Evolutionary conservation across 2,329 filamentous ascomycete genomes (phyloP).

Genomic region (Dryadomyces quercivorus): DNA sequence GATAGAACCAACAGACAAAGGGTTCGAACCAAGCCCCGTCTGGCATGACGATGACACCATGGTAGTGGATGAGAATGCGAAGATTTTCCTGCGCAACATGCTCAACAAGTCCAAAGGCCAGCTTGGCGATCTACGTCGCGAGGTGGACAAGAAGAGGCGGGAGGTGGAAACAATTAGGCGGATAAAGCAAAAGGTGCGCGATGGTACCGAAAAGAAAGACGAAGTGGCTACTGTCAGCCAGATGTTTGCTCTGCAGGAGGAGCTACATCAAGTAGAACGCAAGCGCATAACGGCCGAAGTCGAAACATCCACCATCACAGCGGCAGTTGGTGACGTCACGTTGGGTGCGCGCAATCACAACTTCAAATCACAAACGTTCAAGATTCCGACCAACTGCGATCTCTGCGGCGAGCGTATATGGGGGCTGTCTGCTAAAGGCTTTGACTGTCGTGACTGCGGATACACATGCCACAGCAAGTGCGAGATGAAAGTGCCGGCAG

Average conservation of each 20-base stretch:
- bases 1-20: conserved; percentile 73
- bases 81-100: conserved; percentile 83
- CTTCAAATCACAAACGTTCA: conserved; percentile 98
- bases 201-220: conserved; percentile 78
- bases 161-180: conserved; percentile 72
- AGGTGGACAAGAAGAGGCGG: conserved; percentile 73
- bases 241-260: conserved; percentile 76
- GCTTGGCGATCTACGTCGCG: conserved; percentile 64
- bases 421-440: conserved; percentile 92
- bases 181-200: conserved; percentile 62
- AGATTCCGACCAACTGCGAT: conserved; percentile 97
- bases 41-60: conserved; percentile 92
- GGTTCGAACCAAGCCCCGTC: conserved; percentile 87
- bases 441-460: conserved; percentile 90
- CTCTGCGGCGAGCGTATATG: conserved; percentile 93
- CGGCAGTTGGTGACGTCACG: conserved; percentile 82
- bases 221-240: conserved; percentile 74
- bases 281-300: conserved; percentile 81
- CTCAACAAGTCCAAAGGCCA: conserved; percentile 82
- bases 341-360: conserved; percentile 90
- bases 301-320: conserved; percentile 86
- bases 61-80: conserved; percentile 75
- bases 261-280: conserved; percentile 72
- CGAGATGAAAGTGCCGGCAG: conserved; percentile 94
- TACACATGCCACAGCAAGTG: conserved; percentile 99